A percentile compares a stretch with the other conserved stretches of the same genome.
Evolutionary conservation across 441 rosid species (phyloP).

Genomic region (Monsonia emarginata): DNA sequence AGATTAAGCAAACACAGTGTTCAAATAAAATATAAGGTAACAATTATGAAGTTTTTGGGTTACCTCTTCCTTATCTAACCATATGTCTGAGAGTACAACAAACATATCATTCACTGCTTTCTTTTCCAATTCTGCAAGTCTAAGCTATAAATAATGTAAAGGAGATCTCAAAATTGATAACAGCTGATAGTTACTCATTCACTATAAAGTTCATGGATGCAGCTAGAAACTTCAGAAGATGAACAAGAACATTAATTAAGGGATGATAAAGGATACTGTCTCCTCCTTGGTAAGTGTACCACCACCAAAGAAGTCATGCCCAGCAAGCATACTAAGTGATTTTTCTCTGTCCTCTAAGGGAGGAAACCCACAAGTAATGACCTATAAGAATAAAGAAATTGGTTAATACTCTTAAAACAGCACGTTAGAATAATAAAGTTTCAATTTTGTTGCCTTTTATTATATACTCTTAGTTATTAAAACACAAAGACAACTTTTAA

Average conservation of each 20-base stretch:
- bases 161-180: conserved; percentile 23
- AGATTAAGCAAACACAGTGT: conserved; percentile 24
- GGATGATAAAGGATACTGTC: conserved; percentile 43
- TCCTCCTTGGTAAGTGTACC: conserved; percentile 65
- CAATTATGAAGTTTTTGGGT: conserved; percentile 15
- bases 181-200: conserved; percentile 2
- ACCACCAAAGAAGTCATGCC: conserved; percentile 75
- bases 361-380: conserved; percentile 85
- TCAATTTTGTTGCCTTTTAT: no score
- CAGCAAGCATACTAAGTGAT: conserved; percentile 52
- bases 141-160: conserved; percentile 42
- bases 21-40: conserved; percentile 5
- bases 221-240: conserved; percentile 3
- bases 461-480: no score
- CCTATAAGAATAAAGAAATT: conserved; percentile 46
- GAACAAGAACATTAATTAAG: conserved; percentile 7
- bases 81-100: conserved; percentile 78
- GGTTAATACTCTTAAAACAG: neutral
- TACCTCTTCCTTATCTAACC: conserved; percentile 86
- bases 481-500: no score
- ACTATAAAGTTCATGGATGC: conserved; percentile 3
- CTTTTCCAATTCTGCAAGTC: conserved; percentile 53
- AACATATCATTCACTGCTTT: conserved; percentile 67
- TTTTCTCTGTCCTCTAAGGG: conserved; percentile 75
- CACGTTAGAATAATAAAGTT: no score